These are phyloP conservation scores for Claviceps sp. DNA, from an alignment of 2,329 filamentous ascomycete species.

Conservation along the genomic window DNA sequence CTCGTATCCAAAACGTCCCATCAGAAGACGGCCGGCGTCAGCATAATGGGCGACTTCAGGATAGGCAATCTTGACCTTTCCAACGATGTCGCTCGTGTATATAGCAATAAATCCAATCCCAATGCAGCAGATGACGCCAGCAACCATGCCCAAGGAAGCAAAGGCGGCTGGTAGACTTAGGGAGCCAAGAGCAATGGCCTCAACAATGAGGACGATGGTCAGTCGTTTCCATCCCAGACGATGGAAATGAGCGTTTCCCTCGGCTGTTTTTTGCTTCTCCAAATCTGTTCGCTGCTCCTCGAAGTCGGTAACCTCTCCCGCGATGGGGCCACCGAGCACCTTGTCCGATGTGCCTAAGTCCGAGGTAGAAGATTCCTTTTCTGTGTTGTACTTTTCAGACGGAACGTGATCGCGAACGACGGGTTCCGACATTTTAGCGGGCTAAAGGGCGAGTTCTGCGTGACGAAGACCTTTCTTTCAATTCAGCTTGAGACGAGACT, in stretches of 20 bases:
- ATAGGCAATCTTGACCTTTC: slow-evolving; percentile 33
- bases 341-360: slow-evolving; percentile 11
- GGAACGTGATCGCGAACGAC: slow-evolving; percentile 5
- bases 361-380: slow-evolving; percentile 5
- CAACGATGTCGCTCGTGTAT: slow-evolving; percentile 33
- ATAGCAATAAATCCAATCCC: slow-evolving; percentile 32
- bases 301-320: slow-evolving; percentile 25
- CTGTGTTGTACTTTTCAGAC: neutral
- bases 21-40: slow-evolving; percentile 50
- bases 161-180: slow-evolving; percentile 38
- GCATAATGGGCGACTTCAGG: slow-evolving; percentile 53
- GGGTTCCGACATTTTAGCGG: slow-evolving; percentile 3
- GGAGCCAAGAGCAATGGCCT: slow-evolving; percentile 41
- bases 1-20: slow-evolving; percentile 47
- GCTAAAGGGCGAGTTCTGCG: neutral
- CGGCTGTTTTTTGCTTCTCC: slow-evolving; percentile 31
- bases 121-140: slow-evolving; percentile 29
- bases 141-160: slow-evolving; percentile 39
- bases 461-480: too few relatives aligned
- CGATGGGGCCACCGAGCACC: slow-evolving; percentile 14
- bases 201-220: slow-evolving; percentile 41
- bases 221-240: slow-evolving; percentile 44
- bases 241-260: slow-evolving; percentile 35
- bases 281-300: slow-evolving; percentile 23
- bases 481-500: too few relatives aligned